Evolutionary conservation across 768 basidiomycete species (phyloP), one percentile per base, ranked within the genome.

Genomic region (Rhizopogon vinicolor): DNA sequence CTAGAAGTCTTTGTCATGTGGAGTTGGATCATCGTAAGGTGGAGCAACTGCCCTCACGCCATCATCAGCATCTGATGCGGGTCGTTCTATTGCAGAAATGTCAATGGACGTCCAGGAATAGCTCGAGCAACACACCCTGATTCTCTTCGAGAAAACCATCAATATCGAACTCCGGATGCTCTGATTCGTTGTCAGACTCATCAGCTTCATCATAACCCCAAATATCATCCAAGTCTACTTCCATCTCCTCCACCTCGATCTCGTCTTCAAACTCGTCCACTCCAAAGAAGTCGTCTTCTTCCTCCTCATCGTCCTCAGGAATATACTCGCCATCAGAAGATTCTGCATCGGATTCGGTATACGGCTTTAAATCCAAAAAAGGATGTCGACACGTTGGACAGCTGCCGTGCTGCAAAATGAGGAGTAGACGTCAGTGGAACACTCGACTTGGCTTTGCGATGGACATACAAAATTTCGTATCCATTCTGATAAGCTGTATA

Each of bases 271-370:
- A 65, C 14, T 75, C 72, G 33, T 71, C 70, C 40, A 68, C 52
- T 80, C 80, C 50, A 59, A 60, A 50, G 62, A 76, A 75, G 10
- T 59, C 68, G 39, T 82, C 75, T 51, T 75, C 79, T 41, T 67
- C 69, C 18, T 79, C 78, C 12, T 66, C 66, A 10, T 76, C 77
- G 16, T 81, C 75, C 4, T 75, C 74, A 5, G 84, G 85, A 19
- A 86, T 65, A 60, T 86, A 87, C 67, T 87, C 86, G 10, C 79
- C 86, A 63, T 87, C 85, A 13, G 81, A 83, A 3, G 82, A 85
- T 62, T 85, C 87, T 63, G 79, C 76, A 60, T 86, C 86, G 10
- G 79, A 78, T 35, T 83, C 79, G 2, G 77, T 72, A 1, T 72
- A 72, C 1, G 78, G 77, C 4, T 66, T 69, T 40, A 86, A 75